phyloP scores from a whole-genome alignment of 1,139 yeast genomes.

The Scheffersomyces insectosa region DNA sequence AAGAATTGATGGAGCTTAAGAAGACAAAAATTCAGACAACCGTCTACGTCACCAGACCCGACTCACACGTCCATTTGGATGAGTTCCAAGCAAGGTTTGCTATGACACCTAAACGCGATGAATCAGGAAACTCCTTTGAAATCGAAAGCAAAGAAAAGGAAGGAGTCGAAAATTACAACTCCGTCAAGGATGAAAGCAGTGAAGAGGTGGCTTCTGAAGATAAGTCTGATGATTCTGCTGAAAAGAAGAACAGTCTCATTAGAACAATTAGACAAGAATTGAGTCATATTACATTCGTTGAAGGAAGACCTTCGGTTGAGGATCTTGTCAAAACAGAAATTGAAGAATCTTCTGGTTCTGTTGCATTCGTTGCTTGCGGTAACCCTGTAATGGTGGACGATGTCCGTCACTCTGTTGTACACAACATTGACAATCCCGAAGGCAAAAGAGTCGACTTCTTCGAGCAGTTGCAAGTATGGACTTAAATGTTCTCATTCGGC shows the following conservation, averaged over 20 bases:
- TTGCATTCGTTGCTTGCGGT: conserved; percentile 33
- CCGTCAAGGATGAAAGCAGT: not conserved
- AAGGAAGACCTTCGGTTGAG: conserved; percentile 28
- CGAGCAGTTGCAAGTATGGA: conserved; percentile 33
- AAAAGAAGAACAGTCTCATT: conserved; percentile 3
- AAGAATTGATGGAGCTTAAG: conserved; percentile 29
- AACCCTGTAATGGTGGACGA: conserved; percentile 35
- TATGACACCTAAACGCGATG: too few species aligned
- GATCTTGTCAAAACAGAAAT: conserved; percentile 20
- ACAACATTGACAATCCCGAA: conserved; percentile 21
- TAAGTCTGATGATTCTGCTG: not conserved
- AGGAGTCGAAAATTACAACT: not conserved
- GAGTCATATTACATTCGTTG: conserved; percentile 16
- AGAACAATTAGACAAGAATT: not conserved
- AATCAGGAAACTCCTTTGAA: too few species aligned
- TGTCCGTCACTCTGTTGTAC: conserved; percentile 30
- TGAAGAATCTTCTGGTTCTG: conserved; percentile 19
- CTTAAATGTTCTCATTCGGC: conserved; percentile 8
- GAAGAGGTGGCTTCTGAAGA: not conserved
- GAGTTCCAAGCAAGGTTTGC: conserved; percentile 7
- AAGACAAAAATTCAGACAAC: conserved; percentile 27
- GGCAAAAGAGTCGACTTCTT: conserved; percentile 25
- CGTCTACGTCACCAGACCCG: conserved; percentile 35
- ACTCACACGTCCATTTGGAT: conserved; percentile 10
- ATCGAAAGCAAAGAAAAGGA: not conserved